Percentiles rank a stretch among this genome's conserved stretches.
phyloP scores from a whole-genome alignment of 192 early-diverging fungal species.

The Chytriomyces sp. region DNA sequence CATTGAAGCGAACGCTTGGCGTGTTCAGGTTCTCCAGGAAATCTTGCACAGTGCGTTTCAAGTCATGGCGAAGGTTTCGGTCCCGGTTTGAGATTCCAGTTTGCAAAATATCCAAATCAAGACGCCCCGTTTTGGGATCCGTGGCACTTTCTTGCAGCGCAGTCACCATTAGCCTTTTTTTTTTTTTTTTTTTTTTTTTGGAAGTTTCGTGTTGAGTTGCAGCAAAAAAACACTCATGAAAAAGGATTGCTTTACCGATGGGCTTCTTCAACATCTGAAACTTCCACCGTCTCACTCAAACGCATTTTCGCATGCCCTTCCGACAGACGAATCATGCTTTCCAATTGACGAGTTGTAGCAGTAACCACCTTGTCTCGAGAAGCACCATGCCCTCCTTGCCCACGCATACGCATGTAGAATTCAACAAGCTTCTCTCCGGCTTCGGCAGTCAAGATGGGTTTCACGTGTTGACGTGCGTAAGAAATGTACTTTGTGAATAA shows the following conservation, averaged over 20 bases:
- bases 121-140: slow-evolving; percentile 89
- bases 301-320: slow-evolving; percentile 94
- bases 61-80: slow-evolving; percentile 64
- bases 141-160: slow-evolving; percentile 91
- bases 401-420: slow-evolving; percentile 82
- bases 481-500: slow-evolving; percentile 90
- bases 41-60: slow-evolving; percentile 27
- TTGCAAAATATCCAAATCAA: slow-evolving; percentile 90
- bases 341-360: slow-evolving; percentile 92
- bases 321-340: slow-evolving; percentile 95
- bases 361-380: slow-evolving; percentile 58
- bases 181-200: not conserved
- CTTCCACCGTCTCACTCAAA: slow-evolving; percentile 74
- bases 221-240: slow-evolving; percentile 5
- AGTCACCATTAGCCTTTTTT: slow-evolving; percentile 74
- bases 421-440: slow-evolving; percentile 78
- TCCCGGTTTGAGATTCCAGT: slow-evolving; percentile 86
- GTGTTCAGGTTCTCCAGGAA: not conserved
- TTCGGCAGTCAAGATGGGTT: slow-evolving; percentile 76
- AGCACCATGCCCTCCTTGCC: slow-evolving; percentile 60
- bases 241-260: slow-evolving; percentile 48
- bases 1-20: not conserved
- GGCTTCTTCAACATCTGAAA: slow-evolving; percentile 86
- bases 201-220: not conserved
- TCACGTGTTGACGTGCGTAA: slow-evolving; percentile 77